phyloP scores from a whole-genome alignment of 179 eudicot genomes.

The Camellia oleifera region DNA sequence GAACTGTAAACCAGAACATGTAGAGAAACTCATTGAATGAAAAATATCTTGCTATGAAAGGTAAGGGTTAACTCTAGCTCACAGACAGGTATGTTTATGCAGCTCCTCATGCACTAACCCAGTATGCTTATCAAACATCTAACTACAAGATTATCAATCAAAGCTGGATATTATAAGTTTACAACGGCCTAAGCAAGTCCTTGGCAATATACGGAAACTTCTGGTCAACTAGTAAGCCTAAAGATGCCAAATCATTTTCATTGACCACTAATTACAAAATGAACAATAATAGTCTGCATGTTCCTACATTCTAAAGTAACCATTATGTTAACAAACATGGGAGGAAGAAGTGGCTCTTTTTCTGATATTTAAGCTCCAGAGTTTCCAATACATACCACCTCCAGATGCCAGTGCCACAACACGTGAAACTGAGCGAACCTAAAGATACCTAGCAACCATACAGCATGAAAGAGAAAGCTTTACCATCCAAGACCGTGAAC shows the following conservation, averaged over 20 bases:
- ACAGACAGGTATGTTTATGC: not conserved
- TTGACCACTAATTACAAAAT: not conserved
- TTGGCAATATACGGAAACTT: not conserved
- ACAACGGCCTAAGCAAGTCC: not conserved
- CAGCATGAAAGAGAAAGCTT: not conserved
- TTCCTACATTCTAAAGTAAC: not conserved
- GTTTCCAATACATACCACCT: not conserved
- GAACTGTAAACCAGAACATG: not conserved
- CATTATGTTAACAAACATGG: not conserved
- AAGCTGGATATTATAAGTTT: not conserved
- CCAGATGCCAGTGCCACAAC: not conserved
- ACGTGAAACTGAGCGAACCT: not conserved
- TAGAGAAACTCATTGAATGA: not conserved
- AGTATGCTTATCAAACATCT: not conserved
- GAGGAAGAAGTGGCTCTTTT: not conserved
- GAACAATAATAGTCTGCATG: not conserved
- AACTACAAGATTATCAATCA: not conserved
- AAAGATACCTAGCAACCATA: not conserved
- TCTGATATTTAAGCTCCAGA: constrained; percentile 6
- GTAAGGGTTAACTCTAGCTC: not conserved
- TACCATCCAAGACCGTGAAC: not conserved
- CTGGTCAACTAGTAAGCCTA: not conserved
- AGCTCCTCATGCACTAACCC: not conserved
- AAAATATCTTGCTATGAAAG: not conserved
- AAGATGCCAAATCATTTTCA: not conserved